These are phyloP conservation scores for Clavispora asparagi DNA, from an alignment of 805 yeast species.

Conservation along the genomic window DNA sequence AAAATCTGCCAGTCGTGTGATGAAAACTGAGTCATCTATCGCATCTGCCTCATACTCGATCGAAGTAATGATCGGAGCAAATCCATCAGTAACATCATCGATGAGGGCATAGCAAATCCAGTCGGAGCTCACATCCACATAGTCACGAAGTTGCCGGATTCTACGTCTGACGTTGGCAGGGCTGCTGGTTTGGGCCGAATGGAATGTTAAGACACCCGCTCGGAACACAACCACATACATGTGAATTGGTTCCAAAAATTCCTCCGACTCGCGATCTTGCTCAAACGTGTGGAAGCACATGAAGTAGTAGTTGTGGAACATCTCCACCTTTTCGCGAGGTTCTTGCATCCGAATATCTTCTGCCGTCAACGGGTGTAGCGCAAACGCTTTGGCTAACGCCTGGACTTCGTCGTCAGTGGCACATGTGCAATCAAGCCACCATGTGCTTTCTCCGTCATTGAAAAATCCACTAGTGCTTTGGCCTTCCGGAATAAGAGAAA, in stretches of 20 bases:
- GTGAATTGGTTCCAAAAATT: conserved; percentile 1
- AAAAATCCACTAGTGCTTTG: not conserved
- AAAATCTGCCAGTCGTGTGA: not conserved
- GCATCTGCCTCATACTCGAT: conserved; percentile 2
- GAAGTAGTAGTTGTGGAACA: conserved; percentile 2
- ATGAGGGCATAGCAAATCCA: conserved; percentile 2
- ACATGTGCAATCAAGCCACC: conserved; percentile 2
- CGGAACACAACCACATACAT: conserved; percentile 1
- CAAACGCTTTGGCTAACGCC: conserved; percentile 1
- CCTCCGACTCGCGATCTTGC: conserved; percentile 68
- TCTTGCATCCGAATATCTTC: conserved; percentile 3
- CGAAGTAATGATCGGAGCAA: conserved; percentile 1
- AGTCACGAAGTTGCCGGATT: conserved; percentile 1
- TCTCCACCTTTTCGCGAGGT: conserved; percentile 1
- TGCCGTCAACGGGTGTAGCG: conserved; percentile 1
- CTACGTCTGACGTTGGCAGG: conserved; percentile 1
- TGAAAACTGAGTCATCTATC: conserved; percentile 1
- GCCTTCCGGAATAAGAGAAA: not conserved
- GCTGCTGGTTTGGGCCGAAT: not conserved
- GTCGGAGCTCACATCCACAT: conserved; percentile 1
- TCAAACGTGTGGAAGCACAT: not conserved
- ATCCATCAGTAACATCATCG: conserved; percentile 1
- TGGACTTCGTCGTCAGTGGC: not conserved
- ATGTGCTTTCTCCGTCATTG: not conserved
- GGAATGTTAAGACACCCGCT: not conserved